Base-by-base conservation (phyloP, 73 alveolate species). In the Symbiodinium pilosum region DNA sequence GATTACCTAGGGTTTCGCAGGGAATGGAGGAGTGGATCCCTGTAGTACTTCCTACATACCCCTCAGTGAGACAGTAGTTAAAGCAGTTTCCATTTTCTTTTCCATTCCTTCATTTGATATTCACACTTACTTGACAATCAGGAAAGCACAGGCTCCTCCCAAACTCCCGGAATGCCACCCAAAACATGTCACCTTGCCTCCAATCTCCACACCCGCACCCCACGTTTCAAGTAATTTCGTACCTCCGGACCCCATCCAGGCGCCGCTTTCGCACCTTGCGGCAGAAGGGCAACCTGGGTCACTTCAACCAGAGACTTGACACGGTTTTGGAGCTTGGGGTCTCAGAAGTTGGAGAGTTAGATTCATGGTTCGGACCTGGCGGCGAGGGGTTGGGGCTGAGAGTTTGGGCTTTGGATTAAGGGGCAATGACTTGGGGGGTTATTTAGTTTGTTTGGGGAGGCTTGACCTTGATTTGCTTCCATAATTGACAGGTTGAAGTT, bases 261-360 rank as follows among this genome's bases (percentile, higher is more conserved):
- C 81, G 81, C 20, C 30, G 81, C 39, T 64, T 64, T 38, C 81
- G 81, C 0, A 28, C 16, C 38, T 34, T 28, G 81, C 81, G 81
- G 81, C 81, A 64, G 81, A 64, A 64, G 81, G 30, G 30, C 39
- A 64, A 64, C 38, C 81, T 24, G 34, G 81, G 12, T 3, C 81
- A 64, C 81, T 64, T 64, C 81, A 64, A 64, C 30, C 81, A 64
- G 81, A 24, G 81, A 64, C 81, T 64, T 64, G 81, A 28, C 38
- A 14, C 30, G 38, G 59, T 6, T 5, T 56, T 56, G 3, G n/a
- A 32, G 73, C 34, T 5, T 56, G 9, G 21, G n/a, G 73, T 26
- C 34, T 56, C 21, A 12, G 32, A 32, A 32, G 73, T 8, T 56
- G 73, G 9, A 56, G 73, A 16, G 64, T 7, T 47, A 16, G 64